A percentile compares a stretch with the other conserved stretches of the same genome.
Evolutionary conservation across 345 rosid species (phyloP).

Genomic region (Eucalyptus polybractea): DNA sequence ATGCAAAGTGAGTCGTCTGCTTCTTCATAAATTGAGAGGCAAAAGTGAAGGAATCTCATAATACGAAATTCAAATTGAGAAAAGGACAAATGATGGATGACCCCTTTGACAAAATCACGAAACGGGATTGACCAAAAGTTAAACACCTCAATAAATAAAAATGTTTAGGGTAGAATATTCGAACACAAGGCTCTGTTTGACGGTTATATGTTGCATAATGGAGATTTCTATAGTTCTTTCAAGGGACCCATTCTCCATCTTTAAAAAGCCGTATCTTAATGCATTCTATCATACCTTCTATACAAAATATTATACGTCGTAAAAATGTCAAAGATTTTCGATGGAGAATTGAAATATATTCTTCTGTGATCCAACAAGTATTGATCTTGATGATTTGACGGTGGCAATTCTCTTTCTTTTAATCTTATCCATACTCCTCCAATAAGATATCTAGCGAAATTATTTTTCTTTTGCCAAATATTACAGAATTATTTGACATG

Average conservation of each 20-base stretch:
- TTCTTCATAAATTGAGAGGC: neutral
- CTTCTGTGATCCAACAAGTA: neutral
- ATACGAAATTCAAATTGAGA: neutral
- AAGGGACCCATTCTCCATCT: neutral
- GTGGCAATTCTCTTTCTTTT: neutral
- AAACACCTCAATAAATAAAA: neutral
- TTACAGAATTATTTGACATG: neutral
- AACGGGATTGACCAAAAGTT: neutral
- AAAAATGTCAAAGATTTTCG: neutral
- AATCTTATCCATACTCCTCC: neutral
- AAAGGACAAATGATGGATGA: neutral
- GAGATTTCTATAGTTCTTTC: neutral
- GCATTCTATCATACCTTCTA: neutral
- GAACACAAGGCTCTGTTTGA: neutral
- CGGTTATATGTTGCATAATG: neutral
- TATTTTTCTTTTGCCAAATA: neutral
- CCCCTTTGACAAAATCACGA: neutral
- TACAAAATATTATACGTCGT: neutral
- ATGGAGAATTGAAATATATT: neutral
- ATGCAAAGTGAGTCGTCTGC: neutral
- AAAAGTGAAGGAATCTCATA: neutral
- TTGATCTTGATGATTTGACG: neutral
- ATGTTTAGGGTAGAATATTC: neutral
- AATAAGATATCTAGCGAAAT: neutral
- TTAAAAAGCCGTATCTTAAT: neutral